Conservation (phyloP, 2,329 filamentous ascomycete species). For the Cytospora paraplurivora region DNA sequence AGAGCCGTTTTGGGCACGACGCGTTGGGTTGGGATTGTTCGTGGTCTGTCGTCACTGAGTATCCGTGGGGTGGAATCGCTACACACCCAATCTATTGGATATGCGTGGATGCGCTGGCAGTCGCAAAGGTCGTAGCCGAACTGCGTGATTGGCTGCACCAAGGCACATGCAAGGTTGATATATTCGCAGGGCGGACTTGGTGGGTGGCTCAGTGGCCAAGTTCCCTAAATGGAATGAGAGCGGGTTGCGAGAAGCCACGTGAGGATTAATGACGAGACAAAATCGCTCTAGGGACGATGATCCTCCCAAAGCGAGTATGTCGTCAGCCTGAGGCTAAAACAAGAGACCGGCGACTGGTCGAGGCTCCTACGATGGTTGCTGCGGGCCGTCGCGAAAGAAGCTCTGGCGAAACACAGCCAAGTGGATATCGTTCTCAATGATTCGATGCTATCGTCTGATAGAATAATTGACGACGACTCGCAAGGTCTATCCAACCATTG, state of each 20-base stretch:
- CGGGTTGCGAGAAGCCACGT: conserved; percentile 48
- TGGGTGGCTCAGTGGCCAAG: conserved; percentile 40
- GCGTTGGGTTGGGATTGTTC: conserved; percentile 38
- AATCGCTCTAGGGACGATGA: conserved; percentile 21
- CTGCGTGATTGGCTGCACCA: conserved; percentile 56
- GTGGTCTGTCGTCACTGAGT: conserved; percentile 45
- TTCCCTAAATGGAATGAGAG: conserved; percentile 37
- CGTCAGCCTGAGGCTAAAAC: conserved; percentile 3
- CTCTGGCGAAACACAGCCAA: conserved; percentile 39
- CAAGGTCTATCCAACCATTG: conserved; percentile 47
- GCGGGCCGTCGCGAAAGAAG: conserved; percentile 36
- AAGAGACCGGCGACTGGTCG: conserved; percentile 17
- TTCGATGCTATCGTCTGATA: conserved; percentile 35
- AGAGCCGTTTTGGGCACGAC: conserved; percentile 50
- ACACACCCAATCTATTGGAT: conserved; percentile 58
- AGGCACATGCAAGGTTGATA: conserved; percentile 62
- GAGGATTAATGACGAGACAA: conserved; percentile 35
- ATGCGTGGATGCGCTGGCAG: conserved; percentile 66
- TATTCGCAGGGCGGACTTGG: conserved; percentile 43
- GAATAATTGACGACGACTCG: conserved; percentile 36
- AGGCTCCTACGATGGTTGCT: conserved; percentile 35
- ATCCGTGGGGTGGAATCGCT: conserved; percentile 49
- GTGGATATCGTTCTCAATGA: conserved; percentile 36
- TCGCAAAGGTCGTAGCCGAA: conserved; percentile 53
- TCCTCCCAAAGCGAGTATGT: conserved; percentile 15